Conservation (phyloP, 257 asterid genomes). For the Petunia axillaris region DNA sequence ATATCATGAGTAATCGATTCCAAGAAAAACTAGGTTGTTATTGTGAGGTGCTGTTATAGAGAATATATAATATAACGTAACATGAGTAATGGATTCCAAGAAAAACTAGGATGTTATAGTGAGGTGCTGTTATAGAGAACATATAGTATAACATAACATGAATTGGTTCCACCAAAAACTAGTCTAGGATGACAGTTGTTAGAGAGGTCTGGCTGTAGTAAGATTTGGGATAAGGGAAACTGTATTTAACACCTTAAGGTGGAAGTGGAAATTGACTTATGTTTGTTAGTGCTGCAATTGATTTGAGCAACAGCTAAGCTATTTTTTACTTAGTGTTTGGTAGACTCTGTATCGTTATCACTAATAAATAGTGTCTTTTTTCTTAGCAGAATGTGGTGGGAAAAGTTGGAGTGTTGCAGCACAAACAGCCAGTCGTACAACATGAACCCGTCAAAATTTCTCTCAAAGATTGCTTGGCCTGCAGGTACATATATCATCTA, state of each 20-base stretch:
- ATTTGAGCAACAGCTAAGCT: neutral
- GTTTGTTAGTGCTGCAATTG: slow-evolving; percentile 9
- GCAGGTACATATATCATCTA: slow-evolving; percentile 59
- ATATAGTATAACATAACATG: no score
- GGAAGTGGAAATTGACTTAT: neutral
- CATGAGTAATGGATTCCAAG: no score
- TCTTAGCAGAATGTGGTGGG: slow-evolving; percentile 48
- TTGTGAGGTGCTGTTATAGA: no score
- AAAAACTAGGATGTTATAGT: no score
- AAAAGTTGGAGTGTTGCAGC: slow-evolving; percentile 48
- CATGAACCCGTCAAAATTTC: slow-evolving; percentile 90
- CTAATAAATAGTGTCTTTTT: neutral
- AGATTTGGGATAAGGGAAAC: neutral
- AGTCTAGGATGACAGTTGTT: no score
- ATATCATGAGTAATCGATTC: neutral
- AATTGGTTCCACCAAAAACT: no score
- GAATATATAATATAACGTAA: no score
- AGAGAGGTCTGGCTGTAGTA: neutral
- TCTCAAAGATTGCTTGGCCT: slow-evolving; percentile 93
- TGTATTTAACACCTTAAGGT: neutral
- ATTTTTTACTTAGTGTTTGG: neutral
- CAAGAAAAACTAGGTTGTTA: no score
- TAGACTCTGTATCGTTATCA: neutral
- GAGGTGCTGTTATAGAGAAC: no score
- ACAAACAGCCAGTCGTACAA: slow-evolving; percentile 42